These are phyloP conservation scores for Pseudonitzschia multistriata DNA, from an alignment of 108 stramenopile genomes.

Conservation along the genomic window DNA sequence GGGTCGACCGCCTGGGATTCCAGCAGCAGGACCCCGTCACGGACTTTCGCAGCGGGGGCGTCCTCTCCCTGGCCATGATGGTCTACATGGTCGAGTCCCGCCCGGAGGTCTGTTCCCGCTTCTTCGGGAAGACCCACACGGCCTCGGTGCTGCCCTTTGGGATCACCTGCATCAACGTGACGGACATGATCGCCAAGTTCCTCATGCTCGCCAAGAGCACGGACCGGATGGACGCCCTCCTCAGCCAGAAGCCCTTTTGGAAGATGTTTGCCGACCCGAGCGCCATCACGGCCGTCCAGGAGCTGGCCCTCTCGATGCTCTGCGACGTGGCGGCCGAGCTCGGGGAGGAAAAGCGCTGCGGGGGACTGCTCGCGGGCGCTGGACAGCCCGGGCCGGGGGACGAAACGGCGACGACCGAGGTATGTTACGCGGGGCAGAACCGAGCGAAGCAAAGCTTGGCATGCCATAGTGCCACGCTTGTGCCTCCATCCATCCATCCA, in stretches of 20 bases:
- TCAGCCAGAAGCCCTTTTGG: conserved; percentile 87
- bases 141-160: conserved; percentile 83
- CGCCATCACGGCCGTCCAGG: conserved; percentile 75
- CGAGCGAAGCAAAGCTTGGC: too few species aligned
- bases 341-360: conserved; percentile 31
- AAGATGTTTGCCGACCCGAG: conserved; percentile 88
- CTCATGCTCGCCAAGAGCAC: conserved; percentile 71
- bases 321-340: conserved; percentile 80
- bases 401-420: too few species aligned
- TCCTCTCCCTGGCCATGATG: conserved; percentile 75
- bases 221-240: conserved; percentile 86
- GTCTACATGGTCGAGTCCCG: conserved; percentile 73
- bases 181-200: conserved; percentile 88
- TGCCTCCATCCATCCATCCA: too few species aligned
- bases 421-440: too few species aligned
- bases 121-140: conserved; percentile 59
- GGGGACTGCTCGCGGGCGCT: too few species aligned
- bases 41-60: conserved; percentile 88
- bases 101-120: conserved; percentile 30
- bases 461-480: too few species aligned
- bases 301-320: conserved; percentile 70
- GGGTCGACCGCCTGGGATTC: conserved; percentile 81
- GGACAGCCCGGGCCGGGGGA: too few species aligned
- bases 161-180: conserved; percentile 84
- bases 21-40: conserved; percentile 87